Percentiles rank a stretch among this genome's conserved stretches.
phyloP scores from a whole-genome alignment of 176 grass and related monocot genomes.

The Microstegium vimineum region DNA sequence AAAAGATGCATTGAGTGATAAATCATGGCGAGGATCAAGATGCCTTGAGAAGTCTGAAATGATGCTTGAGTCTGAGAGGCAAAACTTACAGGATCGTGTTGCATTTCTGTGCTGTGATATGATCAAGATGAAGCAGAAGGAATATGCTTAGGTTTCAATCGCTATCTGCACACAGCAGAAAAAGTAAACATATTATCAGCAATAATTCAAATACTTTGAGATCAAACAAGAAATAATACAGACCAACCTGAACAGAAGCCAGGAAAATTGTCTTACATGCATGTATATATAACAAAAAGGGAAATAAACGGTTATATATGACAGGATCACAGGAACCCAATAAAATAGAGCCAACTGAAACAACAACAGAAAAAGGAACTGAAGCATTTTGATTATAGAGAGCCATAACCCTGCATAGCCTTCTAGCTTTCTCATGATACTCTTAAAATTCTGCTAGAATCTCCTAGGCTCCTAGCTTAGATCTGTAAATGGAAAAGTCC shows the following conservation, averaged over 20 bases:
- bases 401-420: neutral
- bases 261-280: neutral
- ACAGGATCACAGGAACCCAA: neutral
- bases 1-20: too few species aligned
- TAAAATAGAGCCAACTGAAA: neutral
- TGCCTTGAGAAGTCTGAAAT: neutral
- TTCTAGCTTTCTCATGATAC: too few species aligned
- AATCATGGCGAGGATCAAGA: too few species aligned
- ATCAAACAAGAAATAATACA: neutral
- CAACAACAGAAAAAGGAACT: neutral
- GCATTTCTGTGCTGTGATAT: neutral
- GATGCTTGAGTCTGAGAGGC: neutral
- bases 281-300: neutral
- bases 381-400: too few species aligned
- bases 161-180: neutral
- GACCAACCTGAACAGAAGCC: neutral
- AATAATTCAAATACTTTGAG: neutral
- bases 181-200: neutral
- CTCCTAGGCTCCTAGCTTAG: too few species aligned
- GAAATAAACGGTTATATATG: neutral
- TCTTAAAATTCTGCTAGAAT: neutral
- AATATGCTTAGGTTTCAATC: neutral
- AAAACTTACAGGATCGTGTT: neutral
- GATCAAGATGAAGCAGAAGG: neutral
- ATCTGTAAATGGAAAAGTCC: too few species aligned